These are phyloP conservation scores for Colletotrichum zoysiae DNA, from an alignment of 2,329 filamentous ascomycete genomes.

Conservation along the genomic window DNA sequence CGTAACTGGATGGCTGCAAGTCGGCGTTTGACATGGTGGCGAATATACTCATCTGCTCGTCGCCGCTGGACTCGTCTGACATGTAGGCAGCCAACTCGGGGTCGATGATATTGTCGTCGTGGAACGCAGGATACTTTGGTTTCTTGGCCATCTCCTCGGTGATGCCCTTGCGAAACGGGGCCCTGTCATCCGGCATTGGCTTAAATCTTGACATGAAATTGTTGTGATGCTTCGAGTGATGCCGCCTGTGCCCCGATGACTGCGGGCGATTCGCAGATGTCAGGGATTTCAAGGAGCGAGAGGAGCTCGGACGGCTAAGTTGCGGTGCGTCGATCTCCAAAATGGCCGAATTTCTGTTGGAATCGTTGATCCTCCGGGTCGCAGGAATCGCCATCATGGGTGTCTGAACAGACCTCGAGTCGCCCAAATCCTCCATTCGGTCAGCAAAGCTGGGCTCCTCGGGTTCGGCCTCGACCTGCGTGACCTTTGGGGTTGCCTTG, in stretches of 20 bases:
- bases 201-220: constrained; percentile 85
- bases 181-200: constrained; percentile 79
- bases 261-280: constrained; percentile 74
- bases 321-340: constrained; percentile 90
- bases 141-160: constrained; percentile 76
- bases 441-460: constrained; percentile 57
- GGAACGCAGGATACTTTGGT: constrained; percentile 86
- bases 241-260: constrained; percentile 84
- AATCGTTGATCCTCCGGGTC: constrained; percentile 76
- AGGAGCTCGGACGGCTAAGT: constrained; percentile 91
- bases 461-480: constrained; percentile 54
- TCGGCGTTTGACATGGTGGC: constrained; percentile 78
- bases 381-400: constrained; percentile 80
- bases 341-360: constrained; percentile 87
- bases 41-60: constrained; percentile 91
- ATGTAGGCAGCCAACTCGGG: constrained; percentile 95
- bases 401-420: constrained; percentile 69
- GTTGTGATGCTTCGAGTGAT: constrained; percentile 80
- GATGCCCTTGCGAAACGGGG: constrained; percentile 83
- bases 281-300: constrained; percentile 85
- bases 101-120: constrained; percentile 98
- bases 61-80: constrained; percentile 94
- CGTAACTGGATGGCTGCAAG: constrained; percentile 73
- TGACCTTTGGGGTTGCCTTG: constrained; percentile 55
- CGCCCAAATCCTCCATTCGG: constrained; percentile 59